phyloP scores from a whole-genome alignment of 2,329 filamentous ascomycete genomes.

The Aspergillus fischeri region DNA sequence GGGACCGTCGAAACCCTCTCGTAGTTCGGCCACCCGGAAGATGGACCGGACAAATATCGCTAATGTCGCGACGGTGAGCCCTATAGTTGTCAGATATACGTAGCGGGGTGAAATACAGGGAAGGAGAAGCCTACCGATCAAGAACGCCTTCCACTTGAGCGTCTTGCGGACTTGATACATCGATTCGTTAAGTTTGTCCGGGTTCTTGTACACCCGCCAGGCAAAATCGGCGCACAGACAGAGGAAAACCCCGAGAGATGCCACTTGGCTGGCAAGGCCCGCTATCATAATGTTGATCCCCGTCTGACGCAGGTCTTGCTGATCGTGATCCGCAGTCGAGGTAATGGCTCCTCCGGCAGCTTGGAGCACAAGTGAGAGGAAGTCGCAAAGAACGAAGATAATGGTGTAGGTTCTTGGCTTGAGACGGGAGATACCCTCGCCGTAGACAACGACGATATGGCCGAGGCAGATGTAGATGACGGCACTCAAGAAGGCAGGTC shows the following conservation, averaged over 20 bases:
- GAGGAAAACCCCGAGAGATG: slow-evolving; percentile 55
- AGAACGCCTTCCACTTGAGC: slow-evolving; percentile 24
- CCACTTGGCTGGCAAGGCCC: slow-evolving; percentile 58
- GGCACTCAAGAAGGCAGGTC: slow-evolving; percentile 28
- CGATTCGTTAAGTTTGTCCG: background rate
- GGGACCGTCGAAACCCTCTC: slow-evolving; percentile 43
- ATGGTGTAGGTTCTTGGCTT: slow-evolving; percentile 30
- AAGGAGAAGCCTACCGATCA: background rate
- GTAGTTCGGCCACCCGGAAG: slow-evolving; percentile 49
- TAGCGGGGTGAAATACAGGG: background rate
- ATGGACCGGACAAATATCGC: slow-evolving; percentile 47
- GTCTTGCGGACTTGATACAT: slow-evolving; percentile 1
- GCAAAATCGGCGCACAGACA: slow-evolving; percentile 49
- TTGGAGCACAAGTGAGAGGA: slow-evolving; percentile 59
- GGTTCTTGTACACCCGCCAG: slow-evolving; percentile 28
- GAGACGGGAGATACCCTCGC: slow-evolving; percentile 30
- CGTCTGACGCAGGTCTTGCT: slow-evolving; percentile 9
- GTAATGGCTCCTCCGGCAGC: slow-evolving; percentile 43
- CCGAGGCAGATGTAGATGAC: slow-evolving; percentile 59
- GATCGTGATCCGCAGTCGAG: slow-evolving; percentile 1
- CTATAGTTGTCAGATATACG: slow-evolving; percentile 16
- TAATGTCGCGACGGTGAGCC: slow-evolving; percentile 33
- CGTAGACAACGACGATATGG: slow-evolving; percentile 35
- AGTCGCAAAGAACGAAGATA: slow-evolving; percentile 60
- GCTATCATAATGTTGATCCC: slow-evolving; percentile 63